Evolutionary conservation across 1,139 yeast genomes (phyloP), one percentile per base, ranked within the genome.

Genomic region (Taphrina communis): DNA sequence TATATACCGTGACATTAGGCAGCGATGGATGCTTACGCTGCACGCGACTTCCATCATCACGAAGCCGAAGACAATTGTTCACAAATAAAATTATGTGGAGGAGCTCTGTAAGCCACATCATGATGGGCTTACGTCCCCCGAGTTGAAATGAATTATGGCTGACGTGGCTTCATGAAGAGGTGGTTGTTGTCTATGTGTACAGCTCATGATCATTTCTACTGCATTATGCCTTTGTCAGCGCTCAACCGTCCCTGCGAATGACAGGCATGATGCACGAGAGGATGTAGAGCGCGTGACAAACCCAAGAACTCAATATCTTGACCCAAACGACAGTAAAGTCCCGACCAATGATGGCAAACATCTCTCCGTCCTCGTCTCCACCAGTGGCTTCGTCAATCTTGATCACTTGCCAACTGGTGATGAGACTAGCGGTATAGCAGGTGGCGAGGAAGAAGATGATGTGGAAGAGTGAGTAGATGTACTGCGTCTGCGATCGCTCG

Each of bases 271-370:
- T 55, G 42, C 53, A 65, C 1, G 61, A 68, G 55, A 46, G 55
- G 52, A 72, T 87, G 75, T 93, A 95, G 65, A 95, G 82, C 8
- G 82, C 80, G 76, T 87, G 94, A 77, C 99, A 95, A 42, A 90
- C 86, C 97, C 98, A 92, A 1, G 97, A 89, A 76, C 96, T 88
- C 36, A 89, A 82, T 71, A 94, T 90, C 79, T 94, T 94, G 68
- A 93, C 92, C 97, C 97, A 92, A 14, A 97, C 87, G 71, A 95
- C 89, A 77, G 94, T 94, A 78, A 93, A 93, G 0, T 99, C 94
- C 77, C 99, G 83, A 0, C 99, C 99, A 6, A 95, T 99, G 0
- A 99, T 99, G 7, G 92, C 88, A 76, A 95, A 95, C 73, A 91
- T 96, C 7, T 96, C 97, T 65, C 86, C 84, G 71, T 88, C 89